These are phyloP conservation scores for Hyaloperonospora brassicae DNA, from an alignment of 352 stramenopile genomes.

Conservation along the genomic window DNA sequence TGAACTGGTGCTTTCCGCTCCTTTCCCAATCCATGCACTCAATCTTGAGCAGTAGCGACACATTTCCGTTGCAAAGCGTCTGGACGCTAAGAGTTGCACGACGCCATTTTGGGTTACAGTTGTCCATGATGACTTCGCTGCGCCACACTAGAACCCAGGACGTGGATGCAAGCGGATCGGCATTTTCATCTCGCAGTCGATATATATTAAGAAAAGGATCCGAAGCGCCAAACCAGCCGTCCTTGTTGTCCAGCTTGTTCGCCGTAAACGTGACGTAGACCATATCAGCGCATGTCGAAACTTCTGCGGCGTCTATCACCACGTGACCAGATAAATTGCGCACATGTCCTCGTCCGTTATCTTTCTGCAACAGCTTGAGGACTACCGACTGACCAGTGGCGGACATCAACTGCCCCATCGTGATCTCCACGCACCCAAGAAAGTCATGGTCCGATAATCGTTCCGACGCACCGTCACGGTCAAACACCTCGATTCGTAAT, in stretches of 20 bases:
- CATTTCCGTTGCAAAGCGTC: slow-evolving; percentile 57
- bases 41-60: slow-evolving; percentile 49
- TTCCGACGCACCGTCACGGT: slow-evolving; percentile 61
- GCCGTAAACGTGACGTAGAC: slow-evolving; percentile 53
- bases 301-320: slow-evolving; percentile 62
- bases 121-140: slow-evolving; percentile 57
- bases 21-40: slow-evolving; percentile 77
- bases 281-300: slow-evolving; percentile 54
- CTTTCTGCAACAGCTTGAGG: slow-evolving; percentile 49
- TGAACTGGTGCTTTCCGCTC: slow-evolving; percentile 61
- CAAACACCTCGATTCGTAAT: slow-evolving; percentile 70
- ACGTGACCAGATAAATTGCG: slow-evolving; percentile 51
- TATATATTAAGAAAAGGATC: slow-evolving; percentile 77
- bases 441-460: slow-evolving; percentile 59
- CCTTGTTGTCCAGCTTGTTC: slow-evolving; percentile 69
- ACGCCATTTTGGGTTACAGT: slow-evolving; percentile 60
- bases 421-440: slow-evolving; percentile 66
- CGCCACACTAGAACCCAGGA: slow-evolving; percentile 67
- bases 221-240: slow-evolving; percentile 68
- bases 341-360: slow-evolving; percentile 23
- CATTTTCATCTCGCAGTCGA: slow-evolving; percentile 36
- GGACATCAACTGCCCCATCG: slow-evolving; percentile 70
- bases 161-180: slow-evolving; percentile 27
- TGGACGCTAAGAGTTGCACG: slow-evolving; percentile 51
- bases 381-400: slow-evolving; percentile 49